A percentile compares a stretch with the other conserved stretches of the same genome.
phyloP scores from a whole-genome alignment of 2,329 filamentous ascomycete species.

The Lachnellula willkommii region DNA sequence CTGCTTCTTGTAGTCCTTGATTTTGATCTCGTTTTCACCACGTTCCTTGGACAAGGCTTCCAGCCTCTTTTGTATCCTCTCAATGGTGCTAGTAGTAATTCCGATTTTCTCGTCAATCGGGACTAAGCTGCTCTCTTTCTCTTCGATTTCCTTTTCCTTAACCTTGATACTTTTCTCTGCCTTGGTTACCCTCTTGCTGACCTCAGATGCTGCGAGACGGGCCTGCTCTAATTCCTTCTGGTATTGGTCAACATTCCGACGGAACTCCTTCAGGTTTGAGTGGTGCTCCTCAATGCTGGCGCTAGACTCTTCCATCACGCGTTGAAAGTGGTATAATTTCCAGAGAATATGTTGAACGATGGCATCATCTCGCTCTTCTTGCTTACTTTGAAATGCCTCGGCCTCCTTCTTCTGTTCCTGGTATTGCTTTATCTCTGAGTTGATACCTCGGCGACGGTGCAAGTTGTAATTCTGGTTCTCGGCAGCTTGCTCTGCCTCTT shows the following conservation, averaged over 20 bases:
- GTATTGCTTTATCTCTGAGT: conserved; percentile 96
- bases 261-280: conserved; percentile 88
- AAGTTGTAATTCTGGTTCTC: conserved; percentile 88
- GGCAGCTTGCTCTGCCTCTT: conserved; percentile 75
- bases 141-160: conserved; percentile 83
- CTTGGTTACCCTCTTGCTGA: conserved; percentile 69
- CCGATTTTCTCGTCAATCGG: conserved; percentile 90
- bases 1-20: conserved; percentile 73
- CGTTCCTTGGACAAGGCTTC: conserved; percentile 70
- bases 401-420: conserved; percentile 95
- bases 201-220: conserved; percentile 73
- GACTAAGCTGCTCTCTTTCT: conserved; percentile 77
- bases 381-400: conserved; percentile 87
- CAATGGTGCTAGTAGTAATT: conserved; percentile 66
- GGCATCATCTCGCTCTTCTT: conserved; percentile 82
- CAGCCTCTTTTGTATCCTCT: conserved; percentile 62
- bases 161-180: conserved; percentile 79
- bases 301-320: conserved; percentile 85
- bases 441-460: conserved; percentile 85
- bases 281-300: conserved; percentile 88
- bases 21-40: conserved; percentile 61
- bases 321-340: conserved; percentile 95
- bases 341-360: conserved; percentile 91
- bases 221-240: conserved; percentile 75
- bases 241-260: conserved; percentile 80